Evolutionary conservation across 2,329 filamentous ascomycete genomes (phyloP).

Genomic region (Fusarium armeniacum): DNA sequence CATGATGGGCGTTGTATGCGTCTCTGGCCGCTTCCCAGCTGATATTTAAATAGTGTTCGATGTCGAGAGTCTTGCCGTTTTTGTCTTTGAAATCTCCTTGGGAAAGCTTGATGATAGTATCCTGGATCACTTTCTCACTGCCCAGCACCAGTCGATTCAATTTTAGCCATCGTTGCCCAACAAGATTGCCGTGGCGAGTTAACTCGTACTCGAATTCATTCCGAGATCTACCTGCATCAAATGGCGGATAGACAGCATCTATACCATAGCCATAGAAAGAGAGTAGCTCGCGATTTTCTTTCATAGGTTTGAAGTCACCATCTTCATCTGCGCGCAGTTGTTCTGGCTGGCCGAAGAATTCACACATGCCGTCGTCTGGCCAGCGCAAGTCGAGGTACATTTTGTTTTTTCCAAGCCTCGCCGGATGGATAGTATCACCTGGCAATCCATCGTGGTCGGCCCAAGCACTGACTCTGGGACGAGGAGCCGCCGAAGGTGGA

Average conservation of each 20-base stretch:
- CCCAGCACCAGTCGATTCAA: constrained; percentile 18
- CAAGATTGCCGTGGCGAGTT: neutral
- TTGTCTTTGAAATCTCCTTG: constrained; percentile 2
- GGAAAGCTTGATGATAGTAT: constrained; percentile 21
- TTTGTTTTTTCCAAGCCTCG: constrained; percentile 15
- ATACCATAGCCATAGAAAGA: constrained; percentile 8
- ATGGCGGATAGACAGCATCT: constrained; percentile 33
- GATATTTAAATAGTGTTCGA: constrained; percentile 18
- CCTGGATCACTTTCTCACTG: constrained; percentile 31
- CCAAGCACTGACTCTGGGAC: neutral
- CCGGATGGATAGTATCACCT: neutral
- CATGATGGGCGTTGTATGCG: constrained; percentile 23
- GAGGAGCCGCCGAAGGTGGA: neutral
- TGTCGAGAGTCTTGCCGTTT: neutral
- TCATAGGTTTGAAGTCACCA: neutral
- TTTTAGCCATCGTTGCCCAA: constrained; percentile 13
- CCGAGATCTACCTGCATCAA: constrained; percentile 23
- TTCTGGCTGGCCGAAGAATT: neutral
- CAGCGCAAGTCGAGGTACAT: neutral
- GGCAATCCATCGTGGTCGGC: neutral
- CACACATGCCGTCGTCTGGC: neutral
- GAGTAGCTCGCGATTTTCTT: neutral
- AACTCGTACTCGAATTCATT: constrained; percentile 6
- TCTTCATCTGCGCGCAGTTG: neutral
- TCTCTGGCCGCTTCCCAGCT: constrained; percentile 30